These are phyloP conservation scores for Populus pruinosa DNA, from an alignment of 345 rosid genomes.

Conservation along the genomic window DNA sequence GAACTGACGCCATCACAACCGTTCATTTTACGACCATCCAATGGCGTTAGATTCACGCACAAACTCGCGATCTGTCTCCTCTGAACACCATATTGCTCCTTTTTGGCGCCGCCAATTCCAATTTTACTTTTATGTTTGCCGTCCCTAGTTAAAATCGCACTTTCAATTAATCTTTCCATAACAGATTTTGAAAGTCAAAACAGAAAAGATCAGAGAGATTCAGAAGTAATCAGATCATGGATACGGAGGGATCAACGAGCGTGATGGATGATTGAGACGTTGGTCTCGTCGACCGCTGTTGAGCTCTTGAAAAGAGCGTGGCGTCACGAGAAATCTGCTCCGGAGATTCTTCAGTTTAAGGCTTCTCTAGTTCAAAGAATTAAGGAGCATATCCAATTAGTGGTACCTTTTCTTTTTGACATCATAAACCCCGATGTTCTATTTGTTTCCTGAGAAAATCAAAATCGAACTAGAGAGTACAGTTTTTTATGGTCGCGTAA, in stretches of 20 bases:
- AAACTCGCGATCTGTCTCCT: conserved; percentile 27
- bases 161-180: neutral
- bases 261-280: conserved; percentile 50
- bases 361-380: conserved; percentile 50
- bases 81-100: neutral
- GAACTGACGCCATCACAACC: conserved; percentile 28
- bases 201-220: neutral
- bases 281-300: conserved; percentile 61
- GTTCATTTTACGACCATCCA: neutral
- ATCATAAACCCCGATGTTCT: neutral
- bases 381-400: conserved; percentile 54
- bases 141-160: neutral
- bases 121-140: neutral
- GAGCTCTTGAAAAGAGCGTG: conserved; percentile 66
- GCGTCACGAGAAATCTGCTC: conserved; percentile 96
- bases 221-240: conserved; percentile 14
- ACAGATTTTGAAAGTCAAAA: neutral
- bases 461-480: neutral
- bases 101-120: conserved; percentile 7
- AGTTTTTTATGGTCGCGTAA: neutral
- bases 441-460: neutral
- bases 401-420: conserved; percentile 28
- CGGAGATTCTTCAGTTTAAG: conserved; percentile 71
- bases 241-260: conserved; percentile 13
- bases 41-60: conserved; percentile 38